Evolutionary conservation across 2,329 filamentous ascomycete species (phyloP).

Genomic region (Trichoderma pleuroti): DNA sequence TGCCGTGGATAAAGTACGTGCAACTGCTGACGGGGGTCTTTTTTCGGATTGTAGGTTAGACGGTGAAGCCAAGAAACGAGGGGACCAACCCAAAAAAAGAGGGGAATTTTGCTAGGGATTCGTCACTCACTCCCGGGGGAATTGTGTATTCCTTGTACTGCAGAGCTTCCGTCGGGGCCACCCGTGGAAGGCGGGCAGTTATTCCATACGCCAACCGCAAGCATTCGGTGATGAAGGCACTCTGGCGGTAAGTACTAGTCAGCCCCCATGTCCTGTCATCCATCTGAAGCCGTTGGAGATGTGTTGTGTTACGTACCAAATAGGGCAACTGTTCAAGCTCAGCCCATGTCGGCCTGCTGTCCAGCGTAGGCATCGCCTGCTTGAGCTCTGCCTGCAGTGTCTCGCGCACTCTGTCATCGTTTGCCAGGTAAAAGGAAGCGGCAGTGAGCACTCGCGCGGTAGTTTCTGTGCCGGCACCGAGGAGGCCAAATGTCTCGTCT

Average conservation of each 20-base stretch:
- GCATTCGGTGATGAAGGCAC: slow-evolving; percentile 21
- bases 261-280: background rate
- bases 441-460: slow-evolving; percentile 18
- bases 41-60: background rate
- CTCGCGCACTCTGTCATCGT: background rate
- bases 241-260: background rate
- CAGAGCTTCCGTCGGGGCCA: slow-evolving; percentile 28
- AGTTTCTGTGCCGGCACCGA: slow-evolving; percentile 24
- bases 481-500: slow-evolving; percentile 22
- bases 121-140: slow-evolving; percentile 29
- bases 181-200: slow-evolving; percentile 26
- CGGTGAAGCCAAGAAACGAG: background rate
- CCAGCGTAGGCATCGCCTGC: slow-evolving; percentile 7
- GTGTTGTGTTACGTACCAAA: slow-evolving; percentile 12
- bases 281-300: background rate
- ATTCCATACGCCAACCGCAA: slow-evolving; percentile 21
- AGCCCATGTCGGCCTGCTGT: slow-evolving; percentile 14
- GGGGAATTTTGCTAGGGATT: background rate
- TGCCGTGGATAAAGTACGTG: slow-evolving; percentile 24
- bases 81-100: background rate
- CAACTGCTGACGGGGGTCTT: slow-evolving; percentile 26
- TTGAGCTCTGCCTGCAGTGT: slow-evolving; percentile 21
- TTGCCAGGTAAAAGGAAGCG: slow-evolving; percentile 19
- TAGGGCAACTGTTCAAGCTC: slow-evolving; percentile 21
- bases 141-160: slow-evolving; percentile 32